Percentiles rank a stretch among this genome's conserved stretches.
Conservation (phyloP, 345 rosid genomes). For the Abelmoschus esculentus region DNA sequence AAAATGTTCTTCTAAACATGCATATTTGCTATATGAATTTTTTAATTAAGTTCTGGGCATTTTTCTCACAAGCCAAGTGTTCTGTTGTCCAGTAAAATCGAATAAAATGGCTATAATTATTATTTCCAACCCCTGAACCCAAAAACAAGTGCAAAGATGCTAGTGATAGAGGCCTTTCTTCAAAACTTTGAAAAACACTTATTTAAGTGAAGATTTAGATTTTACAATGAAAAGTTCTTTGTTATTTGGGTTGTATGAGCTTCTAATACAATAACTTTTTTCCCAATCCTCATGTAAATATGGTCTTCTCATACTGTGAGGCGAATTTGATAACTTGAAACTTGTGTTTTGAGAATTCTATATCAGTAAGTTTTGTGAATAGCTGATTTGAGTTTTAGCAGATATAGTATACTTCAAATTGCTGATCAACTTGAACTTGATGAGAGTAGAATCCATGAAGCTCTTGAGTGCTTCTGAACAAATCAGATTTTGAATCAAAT, state of each 20-base stretch:
- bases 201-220: not conserved
- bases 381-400: not conserved
- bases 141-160: not conserved
- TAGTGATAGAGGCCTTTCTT: not conserved
- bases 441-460: not conserved
- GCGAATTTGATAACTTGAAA: not conserved
- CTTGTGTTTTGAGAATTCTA: not conserved
- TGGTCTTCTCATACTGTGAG: not conserved
- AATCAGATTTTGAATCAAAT: not conserved
- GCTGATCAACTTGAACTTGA: not conserved
- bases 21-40: not conserved
- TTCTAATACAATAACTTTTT: not conserved
- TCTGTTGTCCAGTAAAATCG: constrained; percentile 1
- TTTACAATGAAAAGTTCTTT: not conserved
- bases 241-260: not conserved
- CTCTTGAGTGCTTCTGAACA: not conserved
- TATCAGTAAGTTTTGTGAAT: not conserved
- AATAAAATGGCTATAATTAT: no score
- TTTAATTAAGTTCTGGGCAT: not conserved
- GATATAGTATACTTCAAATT: not conserved
- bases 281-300: not conserved
- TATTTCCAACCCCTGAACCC: not conserved
- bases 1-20: not conserved
- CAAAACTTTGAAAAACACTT: not conserved
- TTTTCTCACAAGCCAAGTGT: not conserved